Evolutionary conservation across 2,329 filamentous ascomycete species (phyloP), one percentile per base, ranked within the genome.

Genomic region (Didymellaceae sp.): DNA sequence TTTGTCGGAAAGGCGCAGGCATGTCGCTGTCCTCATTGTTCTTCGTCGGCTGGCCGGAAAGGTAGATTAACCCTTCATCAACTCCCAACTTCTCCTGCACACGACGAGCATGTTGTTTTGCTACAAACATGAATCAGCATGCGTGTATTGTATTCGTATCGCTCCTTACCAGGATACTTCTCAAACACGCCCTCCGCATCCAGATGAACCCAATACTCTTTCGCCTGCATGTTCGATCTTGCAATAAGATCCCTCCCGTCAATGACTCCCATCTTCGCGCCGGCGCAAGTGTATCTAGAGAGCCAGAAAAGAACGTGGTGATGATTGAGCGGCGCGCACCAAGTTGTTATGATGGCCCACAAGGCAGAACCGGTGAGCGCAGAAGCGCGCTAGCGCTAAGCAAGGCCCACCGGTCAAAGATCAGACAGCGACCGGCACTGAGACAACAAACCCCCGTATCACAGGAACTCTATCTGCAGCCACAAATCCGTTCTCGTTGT

Each of bases 11-110:
- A 5, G 77, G 74, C 16, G 75, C 75, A 47, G 75, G 72, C 74
- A 83, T 80, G 54, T 87, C 84, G 21, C 82, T 85, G 60, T 87
- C 84, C 51, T 83, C 80, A 56, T 78, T 78, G 44, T 77, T 75
- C 33, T 75, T 68, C 4, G 77, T 77, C 3, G 77, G 74, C 41
- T 79, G 74, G 18, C 83, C 83, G 25, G 75, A 74, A 17, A 86
- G 77, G 60, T 83, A 85, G 40, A 86, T 80, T 44, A 86, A 67
- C 20, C 83, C 74, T 31, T 66, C 50, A 1, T 61, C 57, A 7
- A 67, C 61, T 28, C 65, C 70, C 47, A 76, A 49, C 38, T 67
- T 67, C 24, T 68, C 64, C 39, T 70, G 70, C 40, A 75, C 73
- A 24, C 68, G 59, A 28, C 64, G 61, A 41, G 72, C 73, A 63